Conservation (phyloP, 1,284 basidiomycete genomes). For the Phylloboletellus chloephorus region DNA sequence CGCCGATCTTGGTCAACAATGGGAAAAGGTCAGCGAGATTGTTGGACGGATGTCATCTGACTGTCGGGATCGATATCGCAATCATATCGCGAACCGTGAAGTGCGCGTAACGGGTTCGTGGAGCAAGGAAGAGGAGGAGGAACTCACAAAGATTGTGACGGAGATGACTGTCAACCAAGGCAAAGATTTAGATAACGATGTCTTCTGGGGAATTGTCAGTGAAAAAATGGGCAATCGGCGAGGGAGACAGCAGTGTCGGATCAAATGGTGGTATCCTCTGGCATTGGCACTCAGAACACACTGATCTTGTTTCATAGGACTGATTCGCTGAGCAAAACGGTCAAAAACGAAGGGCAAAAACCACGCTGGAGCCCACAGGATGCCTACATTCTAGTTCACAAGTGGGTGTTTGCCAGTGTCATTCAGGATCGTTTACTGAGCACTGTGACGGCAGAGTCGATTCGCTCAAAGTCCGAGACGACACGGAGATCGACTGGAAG, state of each 20-base stretch:
- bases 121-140: conserved; percentile 69
- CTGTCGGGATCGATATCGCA: conserved; percentile 79
- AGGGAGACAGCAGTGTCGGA: conserved; percentile 75
- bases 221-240: conserved; percentile 69
- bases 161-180: conserved; percentile 66
- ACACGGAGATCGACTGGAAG: conserved; percentile 84
- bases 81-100: conserved; percentile 63
- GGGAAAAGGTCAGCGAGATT: conserved; percentile 65
- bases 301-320: conserved; percentile 45
- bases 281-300: not conserved
- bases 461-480: conserved; percentile 66
- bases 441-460: conserved; percentile 47
- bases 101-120: conserved; percentile 55
- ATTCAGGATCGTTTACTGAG: not conserved
- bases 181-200: conserved; percentile 65
- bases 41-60: conserved; percentile 73
- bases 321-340: conserved; percentile 63
- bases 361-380: conserved; percentile 72
- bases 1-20: conserved; percentile 62
- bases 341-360: conserved; percentile 63
- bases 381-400: conserved; percentile 73
- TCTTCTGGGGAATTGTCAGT: conserved; percentile 76
- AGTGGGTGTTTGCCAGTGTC: conserved; percentile 43
- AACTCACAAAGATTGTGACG: conserved; percentile 64
- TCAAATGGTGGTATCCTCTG: conserved; percentile 59